Evolutionary conservation across 2,329 filamentous ascomycete genomes (phyloP), one percentile per base, ranked within the genome.

Genomic region (Colletotrichum karsti): DNA sequence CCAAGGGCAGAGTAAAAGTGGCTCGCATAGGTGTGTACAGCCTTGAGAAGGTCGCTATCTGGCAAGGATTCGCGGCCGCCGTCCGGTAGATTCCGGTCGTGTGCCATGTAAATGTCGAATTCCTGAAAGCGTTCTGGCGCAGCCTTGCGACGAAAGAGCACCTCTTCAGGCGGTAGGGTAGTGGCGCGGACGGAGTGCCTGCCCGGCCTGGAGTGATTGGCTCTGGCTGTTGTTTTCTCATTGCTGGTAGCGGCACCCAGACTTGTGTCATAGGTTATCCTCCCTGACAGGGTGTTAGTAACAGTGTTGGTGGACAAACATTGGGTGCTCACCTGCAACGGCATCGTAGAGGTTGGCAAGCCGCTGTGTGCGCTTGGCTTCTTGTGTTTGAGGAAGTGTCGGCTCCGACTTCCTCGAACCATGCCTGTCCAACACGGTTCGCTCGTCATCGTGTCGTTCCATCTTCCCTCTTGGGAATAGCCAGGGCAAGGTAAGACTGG

Each of bases 91-190:
- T 88, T 78, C 30, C 82, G 77, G 62, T 89, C 87, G 75, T 91
- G 85, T 4, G 90, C 87, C 73, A 87, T 88, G 80, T 94, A 95
- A 69, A 91, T 83, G 77, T 94, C 92, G 67, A 89, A 85, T 78
- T 94, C 92, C 61, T 87, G 87, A 74, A 90, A 93, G 59, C 92
- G 88, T 20, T 83, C 79, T 2, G 92, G 92, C 1, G 92, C 92
- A 67, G 87, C 81, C 70, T 83, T 83, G 51, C 87, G 86, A 28
- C 88, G 88, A 77, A 93, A 94, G 4, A 95, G 85, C 1, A 91
- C 88, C 65, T 93, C 90, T 61, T 94, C 92, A 3, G 92, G 91
- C 2, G 90, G 83, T 5, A 92, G 79, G 8, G 74, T 75, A 6
- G 78, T 71, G 59, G 82, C 76, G 56, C 76, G 76, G 20, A 75